Evolutionary conservation across 768 basidiomycete species (phyloP).

Genomic region (Suillus hirtellus): DNA sequence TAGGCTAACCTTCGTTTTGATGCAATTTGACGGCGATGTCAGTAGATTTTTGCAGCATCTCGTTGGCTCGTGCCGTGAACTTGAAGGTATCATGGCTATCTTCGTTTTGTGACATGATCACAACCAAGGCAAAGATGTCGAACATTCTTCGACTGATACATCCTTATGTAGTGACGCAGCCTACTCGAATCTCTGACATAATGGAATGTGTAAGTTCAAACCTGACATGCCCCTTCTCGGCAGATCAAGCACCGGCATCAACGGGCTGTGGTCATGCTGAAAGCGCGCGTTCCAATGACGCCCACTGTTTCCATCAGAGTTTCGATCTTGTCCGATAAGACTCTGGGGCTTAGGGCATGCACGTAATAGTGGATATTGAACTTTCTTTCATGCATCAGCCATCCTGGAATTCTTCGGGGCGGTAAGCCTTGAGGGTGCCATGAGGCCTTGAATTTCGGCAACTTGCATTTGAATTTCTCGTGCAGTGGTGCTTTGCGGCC

Average conservation of each 20-base stretch:
- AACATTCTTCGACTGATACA: neutral
- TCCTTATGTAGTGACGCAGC: neutral
- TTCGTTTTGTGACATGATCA: slow-evolving; percentile 3
- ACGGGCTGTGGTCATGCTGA: neutral
- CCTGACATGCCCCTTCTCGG: neutral
- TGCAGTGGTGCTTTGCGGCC: neutral
- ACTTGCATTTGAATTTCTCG: neutral
- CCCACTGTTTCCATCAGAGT: neutral
- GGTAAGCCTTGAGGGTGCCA: too few species aligned
- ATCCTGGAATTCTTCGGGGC: neutral
- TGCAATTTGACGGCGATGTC: slow-evolving; percentile 11
- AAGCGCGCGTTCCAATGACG: neutral
- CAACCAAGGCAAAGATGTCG: neutral
- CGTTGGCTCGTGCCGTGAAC: neutral
- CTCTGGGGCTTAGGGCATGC: neutral
- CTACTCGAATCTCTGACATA: neutral
- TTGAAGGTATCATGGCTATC: neutral
- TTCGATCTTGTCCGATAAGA: neutral
- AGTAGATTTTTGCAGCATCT: slow-evolving; percentile 9
- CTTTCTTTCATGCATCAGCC: neutral
- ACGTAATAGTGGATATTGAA: neutral
- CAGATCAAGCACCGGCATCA: neutral
- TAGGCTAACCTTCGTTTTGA: slow-evolving; percentile 5
- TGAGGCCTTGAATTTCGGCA: neutral
- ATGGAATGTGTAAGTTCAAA: neutral